These are phyloP conservation scores for Gastrolobium villosum DNA, from an alignment of 306 rosid species.

Conservation along the genomic window DNA sequence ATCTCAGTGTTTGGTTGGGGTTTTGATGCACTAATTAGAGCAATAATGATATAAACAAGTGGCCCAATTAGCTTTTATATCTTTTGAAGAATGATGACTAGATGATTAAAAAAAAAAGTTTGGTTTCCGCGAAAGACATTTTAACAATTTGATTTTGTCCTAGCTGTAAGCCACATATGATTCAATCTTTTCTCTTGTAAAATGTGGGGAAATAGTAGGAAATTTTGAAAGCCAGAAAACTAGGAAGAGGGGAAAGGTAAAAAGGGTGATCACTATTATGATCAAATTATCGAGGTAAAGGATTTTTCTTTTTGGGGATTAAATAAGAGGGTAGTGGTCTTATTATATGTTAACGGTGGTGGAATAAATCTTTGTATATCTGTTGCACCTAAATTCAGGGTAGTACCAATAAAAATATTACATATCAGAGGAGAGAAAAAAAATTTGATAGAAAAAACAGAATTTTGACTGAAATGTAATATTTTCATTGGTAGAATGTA, in stretches of 20 bases:
- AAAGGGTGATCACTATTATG: slow-evolving; percentile 45
- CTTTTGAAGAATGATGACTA: slow-evolving; percentile 71
- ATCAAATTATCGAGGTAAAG: slow-evolving; percentile 48
- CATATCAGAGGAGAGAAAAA: too few species aligned
- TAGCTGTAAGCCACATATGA: slow-evolving; percentile 58
- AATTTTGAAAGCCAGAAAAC: slow-evolving; percentile 66
- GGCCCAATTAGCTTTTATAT: slow-evolving; percentile 58
- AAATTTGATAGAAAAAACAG: too few species aligned
- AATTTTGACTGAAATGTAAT: too few species aligned
- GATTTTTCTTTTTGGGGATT: slow-evolving; percentile 39
- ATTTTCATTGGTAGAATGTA: too few species aligned
- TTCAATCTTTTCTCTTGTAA: slow-evolving; percentile 45
- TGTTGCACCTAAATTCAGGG: too few species aligned
- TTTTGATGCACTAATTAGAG: slow-evolving; percentile 53
- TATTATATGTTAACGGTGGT: slow-evolving; percentile 33
- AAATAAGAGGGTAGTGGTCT: slow-evolving; percentile 36
- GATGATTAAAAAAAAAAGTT: slow-evolving; percentile 61
- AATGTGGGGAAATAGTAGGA: slow-evolving; percentile 46
- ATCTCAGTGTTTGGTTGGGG: slow-evolving; percentile 46
- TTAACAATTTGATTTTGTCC: slow-evolving; percentile 51
- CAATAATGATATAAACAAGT: slow-evolving; percentile 63
- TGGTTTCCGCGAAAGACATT: slow-evolving; percentile 59
- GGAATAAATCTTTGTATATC: too few species aligned
- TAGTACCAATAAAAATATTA: too few species aligned
- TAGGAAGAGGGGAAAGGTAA: slow-evolving; percentile 55